Base-by-base conservation (phyloP, 139 green algal species). In the Coccomyxa sp. region DNA sequence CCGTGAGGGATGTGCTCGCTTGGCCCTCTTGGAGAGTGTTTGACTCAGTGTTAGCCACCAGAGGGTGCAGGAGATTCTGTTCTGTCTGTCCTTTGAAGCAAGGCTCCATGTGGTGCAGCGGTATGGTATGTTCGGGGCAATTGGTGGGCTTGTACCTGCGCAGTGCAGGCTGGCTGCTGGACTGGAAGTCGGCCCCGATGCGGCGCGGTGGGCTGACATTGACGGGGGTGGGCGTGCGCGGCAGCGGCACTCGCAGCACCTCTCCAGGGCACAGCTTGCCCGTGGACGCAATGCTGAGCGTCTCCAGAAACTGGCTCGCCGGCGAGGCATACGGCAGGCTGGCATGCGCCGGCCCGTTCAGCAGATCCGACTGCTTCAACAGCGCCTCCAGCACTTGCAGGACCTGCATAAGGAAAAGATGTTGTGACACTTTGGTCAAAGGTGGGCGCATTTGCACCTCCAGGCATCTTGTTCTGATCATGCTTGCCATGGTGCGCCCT, bases 381-480 rank as follows among this genome's bases (percentile, higher is more conserved):
- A 95, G 83, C 83, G 92, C 86, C 86, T 94, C 92, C 13, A 87
- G 71, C 4, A 91, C 67, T 77, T 94, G 87, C 57, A 95, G 85
- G 60, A 93, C 90, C 88, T 92, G 86, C 67, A 32, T 10, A 57
- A 74, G 7, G 38, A 51, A n/a, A n/a, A n/a, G n/a, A n/a, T n/a
- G n/a, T 68, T 68, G 60, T 68, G 63, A 21, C 63, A 71, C 18
- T 3, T n/a, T 71, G 18, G 18, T 71, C 21, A 71, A 71, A 28
- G 63, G 63, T 71, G 21, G 63, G 3, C 38, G 38, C 3, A 51
- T 51, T 51, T 51, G 38, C 38, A 51, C 38, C 38, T 51, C 38
- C 38, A 51, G 38, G 38, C 38, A 51, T 51, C 38, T 51, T 51
- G 38, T 3, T 51, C n/a, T n/a, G n/a, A n/a, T n/a, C n/a, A n/a